Conservation (phyloP, 768 basidiomycete genomes). For the Amanita muscaria region DNA sequence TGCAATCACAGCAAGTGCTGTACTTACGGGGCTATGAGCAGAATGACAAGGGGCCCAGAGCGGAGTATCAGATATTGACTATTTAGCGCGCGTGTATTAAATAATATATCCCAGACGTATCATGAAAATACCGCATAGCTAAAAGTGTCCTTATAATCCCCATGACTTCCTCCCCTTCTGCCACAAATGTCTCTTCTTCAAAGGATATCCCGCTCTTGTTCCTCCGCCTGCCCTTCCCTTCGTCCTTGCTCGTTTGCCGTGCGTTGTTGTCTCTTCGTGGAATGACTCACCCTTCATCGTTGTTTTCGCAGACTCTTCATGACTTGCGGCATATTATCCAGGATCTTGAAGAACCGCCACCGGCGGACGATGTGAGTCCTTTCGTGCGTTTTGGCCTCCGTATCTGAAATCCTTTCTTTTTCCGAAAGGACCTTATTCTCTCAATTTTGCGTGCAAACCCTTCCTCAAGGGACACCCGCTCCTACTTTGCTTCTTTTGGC, state of each 20-base stretch:
- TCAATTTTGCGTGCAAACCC: conserved; percentile 92
- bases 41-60: neutral
- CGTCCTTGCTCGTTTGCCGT: conserved; percentile 11
- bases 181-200: conserved; percentile 13
- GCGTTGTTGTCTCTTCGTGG: conserved; percentile 26
- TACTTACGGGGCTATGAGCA: neutral
- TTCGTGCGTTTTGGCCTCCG: conserved; percentile 2
- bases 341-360: conserved; percentile 30
- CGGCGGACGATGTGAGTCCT: conserved; percentile 43
- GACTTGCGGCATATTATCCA: conserved; percentile 26
- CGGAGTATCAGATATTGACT: neutral
- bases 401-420: conserved; percentile 10
- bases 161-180: conserved; percentile 15
- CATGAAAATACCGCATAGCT: neutral
- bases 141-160: conserved; percentile 23
- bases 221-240: conserved; percentile 9
- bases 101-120: neutral
- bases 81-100: neutral
- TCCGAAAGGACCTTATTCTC: conserved; percentile 82
- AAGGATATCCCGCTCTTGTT: conserved; percentile 9
- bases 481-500: conserved; percentile 89
- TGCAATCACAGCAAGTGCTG: neutral
- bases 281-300: neutral
- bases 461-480: conserved; percentile 81
- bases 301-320: conserved; percentile 37